Base-by-base conservation (phyloP, 2,329 filamentous ascomycete genomes). In the Venturia pyrina region DNA sequence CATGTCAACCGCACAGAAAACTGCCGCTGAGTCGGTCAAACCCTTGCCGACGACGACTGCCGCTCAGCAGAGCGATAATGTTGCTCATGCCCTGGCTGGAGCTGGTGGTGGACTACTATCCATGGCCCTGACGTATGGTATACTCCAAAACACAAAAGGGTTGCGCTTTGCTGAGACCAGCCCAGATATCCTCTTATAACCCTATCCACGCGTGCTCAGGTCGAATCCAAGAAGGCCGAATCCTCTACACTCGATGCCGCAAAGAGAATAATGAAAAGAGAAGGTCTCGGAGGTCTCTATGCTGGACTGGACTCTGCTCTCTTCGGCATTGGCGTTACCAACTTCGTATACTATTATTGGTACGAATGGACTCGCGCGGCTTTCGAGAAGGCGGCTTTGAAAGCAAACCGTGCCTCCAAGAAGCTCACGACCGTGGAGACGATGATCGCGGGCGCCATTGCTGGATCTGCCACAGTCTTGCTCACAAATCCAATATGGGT, bases 261-360 rank as follows among this genome's bases (percentile, higher is more conserved):
- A 68, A 87, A 87, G 71, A 87, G 87, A 72, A 98, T 99, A 75
- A 84, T 99, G 69, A 89, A 93, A 71, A 90, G 95, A 71, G 95
- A 99, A 79, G 95, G 95, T 72, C 80, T 97, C 66, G 81, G 85
- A 1, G 95, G 95, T 41, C 86, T 99, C 44, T 99, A 98, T 76
- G 88, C 95, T 7, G 95, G 95, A 53, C 86, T 99, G 67, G 91
- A 96, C 77, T 96, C 90, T 68, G 95, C 95, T 63, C 83, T 99
- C 59, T 97, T 99, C 77, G 95, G 95, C 76, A 98, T 99, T 81
- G 95, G 90, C 77, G 88, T 99, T 71, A 99, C 95, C 72, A 99
- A 99, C 82, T 99, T 99, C 76, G 93, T 99, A 61, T 99, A 99
- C 83, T 99, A 99, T 81, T 99, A 98, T 83, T 99, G 91, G 93